Percentiles rank a stretch among this genome's conserved stretches.
Evolutionary conservation across 108 stramenopile species (phyloP).

Genomic region (Nitzschia sp.): DNA sequence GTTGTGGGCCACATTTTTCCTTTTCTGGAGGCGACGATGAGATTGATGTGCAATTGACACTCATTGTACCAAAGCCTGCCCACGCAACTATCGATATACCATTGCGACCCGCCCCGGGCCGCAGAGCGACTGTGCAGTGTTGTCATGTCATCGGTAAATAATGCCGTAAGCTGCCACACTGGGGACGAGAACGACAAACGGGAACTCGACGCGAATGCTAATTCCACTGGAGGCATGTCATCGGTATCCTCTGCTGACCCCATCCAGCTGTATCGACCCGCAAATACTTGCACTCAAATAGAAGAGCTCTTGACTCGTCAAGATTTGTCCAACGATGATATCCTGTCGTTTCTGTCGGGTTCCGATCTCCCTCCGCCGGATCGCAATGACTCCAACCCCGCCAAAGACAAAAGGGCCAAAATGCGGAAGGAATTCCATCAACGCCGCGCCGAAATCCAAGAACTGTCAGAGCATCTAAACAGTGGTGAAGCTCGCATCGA

Average conservation of each 20-base stretch:
- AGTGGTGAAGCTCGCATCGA: slow-evolving; percentile 35
- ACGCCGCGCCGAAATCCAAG: slow-evolving; percentile 33
- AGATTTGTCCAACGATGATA: slow-evolving; percentile 30
- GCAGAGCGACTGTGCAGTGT: no score
- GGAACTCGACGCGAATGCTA: no score
- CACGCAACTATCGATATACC: no score
- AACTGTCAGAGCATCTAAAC: slow-evolving; percentile 13
- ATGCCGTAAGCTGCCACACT: no score
- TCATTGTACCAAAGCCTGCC: no score
- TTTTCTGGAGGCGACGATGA: no score
- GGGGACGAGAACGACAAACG: no score
- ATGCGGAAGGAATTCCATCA: slow-evolving; percentile 21
- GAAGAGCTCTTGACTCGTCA: slow-evolving; percentile 14
- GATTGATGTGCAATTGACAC: no score
- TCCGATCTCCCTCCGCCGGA: not conserved
- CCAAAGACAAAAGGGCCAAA: not conserved
- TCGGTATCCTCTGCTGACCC: not conserved
- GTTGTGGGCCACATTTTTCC: no score
- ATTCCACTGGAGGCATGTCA: no score
- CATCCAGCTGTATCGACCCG: slow-evolving; percentile 18
- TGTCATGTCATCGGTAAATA: no score
- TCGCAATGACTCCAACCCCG: not conserved
- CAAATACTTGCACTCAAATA: slow-evolving; percentile 16
- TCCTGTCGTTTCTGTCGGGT: slow-evolving; percentile 27
- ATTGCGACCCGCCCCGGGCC: no score